phyloP scores from a whole-genome alignment of 371 early-diverging fungal species.

The Dipsacomyces acuminosporus region DNA sequence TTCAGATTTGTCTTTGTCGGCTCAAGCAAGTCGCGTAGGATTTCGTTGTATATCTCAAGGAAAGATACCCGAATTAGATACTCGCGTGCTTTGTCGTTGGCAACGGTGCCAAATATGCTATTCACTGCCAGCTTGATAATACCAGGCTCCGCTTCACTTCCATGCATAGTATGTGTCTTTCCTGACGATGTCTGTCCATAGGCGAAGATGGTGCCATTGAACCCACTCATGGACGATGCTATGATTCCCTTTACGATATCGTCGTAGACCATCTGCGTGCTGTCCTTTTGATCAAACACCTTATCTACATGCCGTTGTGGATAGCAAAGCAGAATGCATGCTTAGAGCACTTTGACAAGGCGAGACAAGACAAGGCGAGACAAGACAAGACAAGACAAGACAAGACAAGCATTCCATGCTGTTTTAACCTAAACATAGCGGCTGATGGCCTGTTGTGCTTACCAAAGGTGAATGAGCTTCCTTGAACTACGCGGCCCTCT shows the following conservation, averaged over 20 bases:
- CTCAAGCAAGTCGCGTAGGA: constrained; percentile 46
- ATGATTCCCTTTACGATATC: constrained; percentile 43
- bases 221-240: constrained; percentile 44
- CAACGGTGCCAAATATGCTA: constrained; percentile 72
- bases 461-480: constrained; percentile 45
- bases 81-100: constrained; percentile 56
- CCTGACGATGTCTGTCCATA: constrained; percentile 98
- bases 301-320: constrained; percentile 26
- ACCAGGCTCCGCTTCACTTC: constrained; percentile 66
- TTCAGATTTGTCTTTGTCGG: constrained; percentile 72
- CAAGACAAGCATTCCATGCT: not conserved
- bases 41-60: constrained; percentile 95
- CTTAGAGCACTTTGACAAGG: no score
- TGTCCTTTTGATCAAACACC: constrained; percentile 44
- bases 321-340: not conserved
- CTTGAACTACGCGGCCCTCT: constrained; percentile 26
- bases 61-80: constrained; percentile 89
- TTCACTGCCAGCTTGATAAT: constrained; percentile 80
- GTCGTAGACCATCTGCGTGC: constrained; percentile 42
- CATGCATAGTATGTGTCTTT: constrained; percentile 74
- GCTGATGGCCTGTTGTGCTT: not conserved
- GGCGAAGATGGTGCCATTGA: constrained; percentile 78
- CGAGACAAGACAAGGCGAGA: no score
- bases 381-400: no score
- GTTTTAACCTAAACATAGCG: no score